Base-by-base conservation (phyloP, 108 stramenopile genomes). In the Aureococcus anophagefferens region DNA sequence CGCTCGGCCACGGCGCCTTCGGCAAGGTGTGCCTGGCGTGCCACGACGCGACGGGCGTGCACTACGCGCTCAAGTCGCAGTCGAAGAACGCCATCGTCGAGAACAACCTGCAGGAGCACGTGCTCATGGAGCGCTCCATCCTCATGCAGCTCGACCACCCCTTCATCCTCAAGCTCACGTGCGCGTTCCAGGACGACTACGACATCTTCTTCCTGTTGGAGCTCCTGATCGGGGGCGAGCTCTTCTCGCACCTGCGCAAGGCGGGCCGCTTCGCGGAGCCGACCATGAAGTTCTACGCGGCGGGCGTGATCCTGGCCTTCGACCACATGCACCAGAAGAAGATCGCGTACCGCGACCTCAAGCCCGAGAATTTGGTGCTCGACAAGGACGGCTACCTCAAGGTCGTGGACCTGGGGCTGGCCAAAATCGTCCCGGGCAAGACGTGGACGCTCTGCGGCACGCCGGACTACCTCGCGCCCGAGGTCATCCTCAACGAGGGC, bases 381-480 rank as follows among this genome's bases (percentile, higher is more conserved):
- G 89, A 90, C 72, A 74, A 74, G 33, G 65, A 80, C 18, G 93
- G 93, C 31, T 86, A 88, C 46, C 63, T 89, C 62, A 86, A 88
- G 71, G 59, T 89, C 63, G 79, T 86, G 37, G 89, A 88, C 66
- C 89, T 89, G 63, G 91, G 87, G 30, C 78, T 92, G 59, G 91
- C 89, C 31, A 90, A 91, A 80, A 77, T 85, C 71, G 73, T 89
- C 31, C 88, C 89, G 31, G 82, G 80, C 69, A 94, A 92, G 84
- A 90, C 92, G 31, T 93, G 88, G 79, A 96, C 96, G 4, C 86
- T 95, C 34, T 96, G 96, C 76, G 96, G 96, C 0, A 96, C 96
- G 25, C 96, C 96, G 29, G 90, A 90, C 68, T 91, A 91, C 75
- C 85, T 93, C 28, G 89, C 93, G 51, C 93, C 93, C 9, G 93